phyloP scores from a whole-genome alignment of 177 flowering plant genomes.

The Vitis hybrid region DNA sequence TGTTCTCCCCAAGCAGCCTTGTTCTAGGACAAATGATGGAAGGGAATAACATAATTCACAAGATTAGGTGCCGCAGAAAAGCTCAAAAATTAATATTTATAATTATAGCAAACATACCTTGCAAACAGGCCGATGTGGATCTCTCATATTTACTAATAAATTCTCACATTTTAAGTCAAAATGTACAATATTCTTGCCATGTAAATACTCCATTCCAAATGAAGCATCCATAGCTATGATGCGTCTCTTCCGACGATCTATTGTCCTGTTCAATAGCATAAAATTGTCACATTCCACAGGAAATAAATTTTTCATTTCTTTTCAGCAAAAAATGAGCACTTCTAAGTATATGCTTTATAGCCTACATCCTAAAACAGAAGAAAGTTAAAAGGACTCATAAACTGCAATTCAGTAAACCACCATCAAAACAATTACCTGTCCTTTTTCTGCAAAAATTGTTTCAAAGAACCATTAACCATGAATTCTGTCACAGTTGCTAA shows the following conservation, averaged over 20 bases:
- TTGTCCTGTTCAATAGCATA: constrained; percentile 58
- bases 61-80: not conserved
- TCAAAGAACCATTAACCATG: constrained; percentile 96
- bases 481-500: constrained; percentile 98
- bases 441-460: constrained; percentile 92
- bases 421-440: constrained; percentile 60
- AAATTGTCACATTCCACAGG: constrained; percentile 1
- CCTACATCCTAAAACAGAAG: not conserved
- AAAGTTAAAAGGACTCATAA: not conserved
- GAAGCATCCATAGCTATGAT: constrained; percentile 98
- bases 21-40: not conserved
- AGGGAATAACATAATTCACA: not conserved
- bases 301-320: not conserved
- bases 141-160: constrained; percentile 93
- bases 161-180: constrained; percentile 98
- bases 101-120: constrained; percentile 50
- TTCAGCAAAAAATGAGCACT: not conserved
- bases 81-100: not conserved
- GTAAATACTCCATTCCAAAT: constrained; percentile 98
- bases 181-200: constrained; percentile 94
- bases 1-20: too few relatives aligned
- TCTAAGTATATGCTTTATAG: too few relatives aligned
- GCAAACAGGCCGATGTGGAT: constrained; percentile 98
- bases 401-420: not conserved
- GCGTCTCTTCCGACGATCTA: constrained; percentile 97